These are phyloP conservation scores for Russula olivacea DNA, from an alignment of 768 basidiomycete species.

Conservation along the genomic window DNA sequence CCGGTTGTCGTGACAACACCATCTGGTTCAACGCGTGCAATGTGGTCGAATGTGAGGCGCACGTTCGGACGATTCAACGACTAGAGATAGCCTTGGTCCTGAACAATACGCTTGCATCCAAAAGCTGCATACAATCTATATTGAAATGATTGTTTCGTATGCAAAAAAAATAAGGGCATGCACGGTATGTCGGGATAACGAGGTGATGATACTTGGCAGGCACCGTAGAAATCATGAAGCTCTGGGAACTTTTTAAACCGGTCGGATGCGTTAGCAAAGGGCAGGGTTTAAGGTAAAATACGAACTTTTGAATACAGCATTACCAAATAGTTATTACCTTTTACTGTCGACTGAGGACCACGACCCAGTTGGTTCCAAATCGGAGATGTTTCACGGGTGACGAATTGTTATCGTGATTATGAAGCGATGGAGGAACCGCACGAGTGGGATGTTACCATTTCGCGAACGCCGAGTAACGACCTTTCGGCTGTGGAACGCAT, in stretches of 20 bases:
- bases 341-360: not conserved
- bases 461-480: slow-evolving; percentile 37
- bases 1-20: slow-evolving; percentile 43
- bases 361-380: not conserved
- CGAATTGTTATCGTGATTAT: slow-evolving; percentile 43
- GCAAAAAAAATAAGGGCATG: slow-evolving; percentile 21
- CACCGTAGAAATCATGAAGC: slow-evolving; percentile 41
- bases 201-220: slow-evolving; percentile 30
- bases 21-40: slow-evolving; percentile 42
- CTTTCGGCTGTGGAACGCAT: slow-evolving; percentile 22
- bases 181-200: slow-evolving; percentile 50
- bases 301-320: not conserved
- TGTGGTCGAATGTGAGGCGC: slow-evolving; percentile 42
- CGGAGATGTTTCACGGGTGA: no score
- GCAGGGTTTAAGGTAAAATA: not conserved
- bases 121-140: slow-evolving; percentile 33
- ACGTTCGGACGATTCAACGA: slow-evolving; percentile 49
- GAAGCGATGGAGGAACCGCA: slow-evolving; percentile 42
- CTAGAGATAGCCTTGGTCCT: slow-evolving; percentile 52
- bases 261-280: not conserved
- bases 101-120: slow-evolving; percentile 58
- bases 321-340: slow-evolving; percentile 7
- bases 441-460: slow-evolving; percentile 49
- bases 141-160: no score
- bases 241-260: slow-evolving; percentile 33